Base-by-base conservation (phyloP, 2,329 filamentous ascomycete species). In the Myriosclerotinia scirpicola region DNA sequence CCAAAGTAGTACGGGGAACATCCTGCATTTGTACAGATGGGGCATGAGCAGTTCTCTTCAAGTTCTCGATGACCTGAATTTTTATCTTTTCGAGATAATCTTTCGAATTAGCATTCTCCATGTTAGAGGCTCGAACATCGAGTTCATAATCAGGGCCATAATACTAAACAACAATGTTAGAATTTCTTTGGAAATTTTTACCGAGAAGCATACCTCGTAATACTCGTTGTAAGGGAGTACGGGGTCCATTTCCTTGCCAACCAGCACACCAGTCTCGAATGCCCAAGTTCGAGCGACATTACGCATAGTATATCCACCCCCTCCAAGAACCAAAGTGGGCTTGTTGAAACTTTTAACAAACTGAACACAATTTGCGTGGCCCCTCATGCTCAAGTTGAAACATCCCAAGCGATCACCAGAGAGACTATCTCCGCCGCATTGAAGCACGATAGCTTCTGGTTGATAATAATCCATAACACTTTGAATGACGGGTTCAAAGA, bases 271-370 rank as follows among this genome's bases (percentile, higher is more conserved):
- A 1, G 95, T 99, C 80, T 99, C 95, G 77, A 94, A 96, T 8
- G 93, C 93, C 95, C 95, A 99, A 6, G 94, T 95, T 60, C 95
- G 90, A 22, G 95, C 94, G 14, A 99, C 95, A 72, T 99, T 99
- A 70, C 95, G 90, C 79, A 96, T 96, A 0, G 95, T 99, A 80
- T 99, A 99, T 58, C 95, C 95, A 70, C 95, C 95, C 20, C 95
- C 95, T 42, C 95, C 95, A 22, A 99, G 87, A 26, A 99, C 90
- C n/a, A 99, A 84, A 2, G 96, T 89, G 0, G 95, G 95, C 12
- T 95, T 83, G 40, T 87, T 85, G 77, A 94, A 93, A 69, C 86
- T 89, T 79, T 97, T 97, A 72, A 96, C 92, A 73, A 90, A 98
- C 71, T 89, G 90, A 72, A 98, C 92, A 77, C 95, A 99, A 78